Evolutionary conservation across 116 monocot genomes (phyloP).

Genomic region (Dioscorea cayenensis): DNA sequence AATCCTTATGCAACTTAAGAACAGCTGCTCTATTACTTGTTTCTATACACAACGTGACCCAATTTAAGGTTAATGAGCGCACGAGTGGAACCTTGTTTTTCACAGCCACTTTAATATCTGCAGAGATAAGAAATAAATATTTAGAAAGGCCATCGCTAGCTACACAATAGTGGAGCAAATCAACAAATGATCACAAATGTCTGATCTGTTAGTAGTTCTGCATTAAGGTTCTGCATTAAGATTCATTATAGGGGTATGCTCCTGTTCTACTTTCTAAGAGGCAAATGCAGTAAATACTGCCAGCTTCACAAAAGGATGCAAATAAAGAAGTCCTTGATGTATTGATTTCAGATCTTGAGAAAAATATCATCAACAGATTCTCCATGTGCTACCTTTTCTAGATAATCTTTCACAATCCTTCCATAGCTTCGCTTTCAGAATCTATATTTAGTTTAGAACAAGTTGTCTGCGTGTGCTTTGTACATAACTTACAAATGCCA

Average conservation of each 20-base stretch:
- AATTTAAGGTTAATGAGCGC: slow-evolving; percentile 86
- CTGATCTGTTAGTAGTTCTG: not conserved
- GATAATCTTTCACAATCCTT: too few relatives aligned
- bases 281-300: not conserved
- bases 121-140: slow-evolving; percentile 1
- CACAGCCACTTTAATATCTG: slow-evolving; percentile 89
- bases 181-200: too few relatives aligned
- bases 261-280: not conserved
- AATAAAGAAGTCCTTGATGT: not conserved
- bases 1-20: slow-evolving; percentile 97
- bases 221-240: too few relatives aligned
- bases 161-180: too few relatives aligned
- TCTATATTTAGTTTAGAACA: not conserved
- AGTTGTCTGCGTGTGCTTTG: too few relatives aligned
- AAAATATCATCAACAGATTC: not conserved
- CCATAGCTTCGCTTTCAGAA: too few relatives aligned
- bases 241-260: too few relatives aligned
- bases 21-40: slow-evolving; percentile 82
- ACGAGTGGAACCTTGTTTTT: slow-evolving; percentile 99
- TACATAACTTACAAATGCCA: too few relatives aligned
- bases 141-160: not conserved
- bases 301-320: not conserved
- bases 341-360: not conserved
- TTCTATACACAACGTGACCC: slow-evolving; percentile 96
- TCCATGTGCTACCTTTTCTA: too few relatives aligned